These are phyloP conservation scores for Eimeria praecox DNA, from an alignment of 169 alveolate species.

Conservation along the genomic window DNA sequence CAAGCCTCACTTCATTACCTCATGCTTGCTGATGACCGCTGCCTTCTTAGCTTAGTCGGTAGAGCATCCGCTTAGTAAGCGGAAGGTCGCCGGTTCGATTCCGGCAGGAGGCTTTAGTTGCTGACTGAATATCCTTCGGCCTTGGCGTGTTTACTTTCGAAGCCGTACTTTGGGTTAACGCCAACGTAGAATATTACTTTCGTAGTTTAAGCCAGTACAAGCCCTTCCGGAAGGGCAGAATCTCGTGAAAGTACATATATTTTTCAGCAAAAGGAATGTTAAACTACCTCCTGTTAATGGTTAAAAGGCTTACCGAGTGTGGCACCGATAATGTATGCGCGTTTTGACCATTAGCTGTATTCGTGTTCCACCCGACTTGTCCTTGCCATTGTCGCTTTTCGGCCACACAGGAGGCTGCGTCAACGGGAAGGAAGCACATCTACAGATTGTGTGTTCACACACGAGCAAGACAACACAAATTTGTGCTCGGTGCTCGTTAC, in stretches of 20 bases:
- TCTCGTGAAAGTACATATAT: too few species aligned
- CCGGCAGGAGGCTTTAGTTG: conserved; percentile 88
- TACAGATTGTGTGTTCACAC: not conserved
- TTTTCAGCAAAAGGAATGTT: too few species aligned
- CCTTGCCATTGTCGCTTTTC: not conserved
- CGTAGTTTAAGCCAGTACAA: too few species aligned
- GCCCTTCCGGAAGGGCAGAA: too few species aligned
- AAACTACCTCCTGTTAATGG: too few species aligned
- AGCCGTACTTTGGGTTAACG: too few species aligned
- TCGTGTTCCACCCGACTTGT: not conserved
- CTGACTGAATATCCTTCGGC: not conserved
- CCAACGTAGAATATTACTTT: too few species aligned
- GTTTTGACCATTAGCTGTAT: too few species aligned
- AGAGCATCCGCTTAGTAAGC: conserved; percentile 93
- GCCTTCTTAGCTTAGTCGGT: conserved; percentile 90
- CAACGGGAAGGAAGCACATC: not conserved
- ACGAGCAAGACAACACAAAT: not conserved
- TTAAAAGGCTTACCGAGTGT: too few species aligned
- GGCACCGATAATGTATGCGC: too few species aligned
- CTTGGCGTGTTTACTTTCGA: too few species aligned
- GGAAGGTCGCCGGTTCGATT: conserved; percentile 91
- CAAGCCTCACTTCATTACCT: not conserved
- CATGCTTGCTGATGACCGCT: not conserved
- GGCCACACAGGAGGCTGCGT: not conserved
- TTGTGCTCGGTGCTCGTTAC: too few species aligned